Percentiles rank a stretch among this genome's conserved stretches.
These are phyloP conservation scores for Colletotrichum orchidophilum DNA, from an alignment of 2,329 filamentous ascomycete species.

Conservation along the genomic window DNA sequence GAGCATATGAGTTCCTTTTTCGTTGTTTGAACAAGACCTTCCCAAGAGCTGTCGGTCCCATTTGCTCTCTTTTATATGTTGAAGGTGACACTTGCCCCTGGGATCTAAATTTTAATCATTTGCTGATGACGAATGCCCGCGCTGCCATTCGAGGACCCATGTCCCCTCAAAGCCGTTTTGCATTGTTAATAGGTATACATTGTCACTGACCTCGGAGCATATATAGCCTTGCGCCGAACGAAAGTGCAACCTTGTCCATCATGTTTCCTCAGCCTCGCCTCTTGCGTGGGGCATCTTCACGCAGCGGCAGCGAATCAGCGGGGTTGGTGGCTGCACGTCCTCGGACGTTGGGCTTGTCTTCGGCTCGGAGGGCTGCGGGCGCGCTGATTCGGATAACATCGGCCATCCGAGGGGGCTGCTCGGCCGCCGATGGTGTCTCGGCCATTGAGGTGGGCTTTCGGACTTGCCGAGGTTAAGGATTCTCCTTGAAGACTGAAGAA, in stretches of 20 bases:
- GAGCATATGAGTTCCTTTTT: constrained; percentile 36
- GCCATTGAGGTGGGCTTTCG: not conserved
- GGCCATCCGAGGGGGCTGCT: constrained; percentile 23
- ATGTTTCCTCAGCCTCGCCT: not conserved
- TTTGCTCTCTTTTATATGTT: not conserved
- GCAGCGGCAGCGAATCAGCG: not conserved
- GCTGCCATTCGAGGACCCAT: not conserved
- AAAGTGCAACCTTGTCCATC: not conserved
- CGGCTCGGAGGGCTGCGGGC: constrained; percentile 19
- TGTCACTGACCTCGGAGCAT: not conserved
- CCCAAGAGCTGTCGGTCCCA: not conserved
- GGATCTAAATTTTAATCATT: not conserved
- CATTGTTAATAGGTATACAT: not conserved
- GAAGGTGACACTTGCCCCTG: not conserved
- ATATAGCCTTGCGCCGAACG: not conserved
- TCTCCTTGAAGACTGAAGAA: constrained; percentile 5
- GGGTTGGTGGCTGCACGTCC: not conserved
- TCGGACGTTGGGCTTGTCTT: not conserved
- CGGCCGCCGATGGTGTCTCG: constrained; percentile 27
- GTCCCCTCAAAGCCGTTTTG: not conserved
- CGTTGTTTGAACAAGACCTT: not conserved
- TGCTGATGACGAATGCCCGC: not conserved
- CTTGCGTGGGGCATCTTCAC: not conserved
- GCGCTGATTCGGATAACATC: constrained; percentile 22
- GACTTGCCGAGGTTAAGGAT: constrained; percentile 6